Evolutionary conservation across 768 basidiomycete genomes (phyloP).

Genomic region (Dacryopinax primogenitus): DNA sequence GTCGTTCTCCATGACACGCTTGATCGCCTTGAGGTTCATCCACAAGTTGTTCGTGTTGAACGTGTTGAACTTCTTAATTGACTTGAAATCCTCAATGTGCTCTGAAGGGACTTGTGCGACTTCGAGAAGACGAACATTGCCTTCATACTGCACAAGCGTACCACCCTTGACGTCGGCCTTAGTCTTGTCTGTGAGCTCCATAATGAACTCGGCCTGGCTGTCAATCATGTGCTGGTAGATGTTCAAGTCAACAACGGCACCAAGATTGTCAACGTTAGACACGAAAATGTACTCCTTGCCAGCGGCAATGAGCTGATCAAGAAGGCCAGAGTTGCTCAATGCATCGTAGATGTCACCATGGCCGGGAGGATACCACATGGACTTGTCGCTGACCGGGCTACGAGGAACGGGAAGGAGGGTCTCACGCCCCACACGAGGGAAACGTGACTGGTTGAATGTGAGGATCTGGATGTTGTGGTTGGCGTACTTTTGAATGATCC

Average conservation of each 20-base stretch:
- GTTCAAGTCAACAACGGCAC: conserved; percentile 74
- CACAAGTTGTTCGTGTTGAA: conserved; percentile 80
- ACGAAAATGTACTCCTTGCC: conserved; percentile 97
- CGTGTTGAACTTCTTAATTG: conserved; percentile 84
- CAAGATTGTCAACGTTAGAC: conserved; percentile 94
- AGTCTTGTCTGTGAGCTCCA: conserved; percentile 96
- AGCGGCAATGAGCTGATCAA: conserved; percentile 76
- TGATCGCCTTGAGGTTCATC: conserved; percentile 73
- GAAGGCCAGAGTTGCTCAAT: conserved; percentile 73
- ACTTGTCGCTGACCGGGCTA: conserved; percentile 69
- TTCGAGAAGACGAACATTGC: conserved; percentile 75
- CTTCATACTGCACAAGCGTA: conserved; percentile 84
- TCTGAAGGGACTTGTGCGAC: conserved; percentile 90
- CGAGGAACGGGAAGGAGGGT: conserved; percentile 73
- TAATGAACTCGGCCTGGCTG: conserved; percentile 69
- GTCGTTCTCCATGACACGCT: conserved; percentile 76
- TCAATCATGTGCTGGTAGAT: conserved; percentile 70
- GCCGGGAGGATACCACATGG: conserved; percentile 91
- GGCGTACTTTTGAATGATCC: conserved; percentile 93
- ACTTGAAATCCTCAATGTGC: conserved; percentile 90
- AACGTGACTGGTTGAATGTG: conserved; percentile 81
- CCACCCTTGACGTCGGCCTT: conserved; percentile 85
- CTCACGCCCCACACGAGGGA: conserved; percentile 86
- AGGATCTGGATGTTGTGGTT: conserved; percentile 71
- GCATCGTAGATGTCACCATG: conserved; percentile 96